These are phyloP conservation scores for Santalum album DNA, from an alignment of 164 flowering plant species.

Conservation along the genomic window DNA sequence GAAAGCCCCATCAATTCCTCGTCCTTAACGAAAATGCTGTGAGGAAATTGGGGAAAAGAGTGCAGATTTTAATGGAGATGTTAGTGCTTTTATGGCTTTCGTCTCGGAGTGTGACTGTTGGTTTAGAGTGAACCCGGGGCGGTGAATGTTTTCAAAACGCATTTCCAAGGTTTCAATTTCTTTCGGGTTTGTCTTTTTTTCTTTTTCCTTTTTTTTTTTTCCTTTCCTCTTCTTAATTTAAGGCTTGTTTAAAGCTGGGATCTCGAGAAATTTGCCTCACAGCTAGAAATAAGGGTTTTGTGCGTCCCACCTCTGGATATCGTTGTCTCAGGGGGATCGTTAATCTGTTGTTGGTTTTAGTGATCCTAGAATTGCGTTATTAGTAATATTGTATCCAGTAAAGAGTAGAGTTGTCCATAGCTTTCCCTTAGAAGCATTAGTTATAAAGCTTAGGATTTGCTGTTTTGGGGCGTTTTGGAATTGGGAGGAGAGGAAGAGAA, in stretches of 20 bases:
- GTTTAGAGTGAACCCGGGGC: background rate
- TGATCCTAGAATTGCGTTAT: no score
- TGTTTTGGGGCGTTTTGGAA: background rate
- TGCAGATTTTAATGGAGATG: background rate
- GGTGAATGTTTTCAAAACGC: conserved; percentile 1
- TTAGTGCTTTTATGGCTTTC: background rate
- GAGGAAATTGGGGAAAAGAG: background rate
- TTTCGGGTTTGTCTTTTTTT: background rate
- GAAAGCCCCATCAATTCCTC: background rate
- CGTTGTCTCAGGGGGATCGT: no score
- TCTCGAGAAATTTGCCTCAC: conserved; percentile 24
- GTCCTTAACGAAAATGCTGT: background rate
- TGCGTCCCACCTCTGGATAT: no score
- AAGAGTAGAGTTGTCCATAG: no score
- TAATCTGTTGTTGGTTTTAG: no score
- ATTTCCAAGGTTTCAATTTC: background rate
- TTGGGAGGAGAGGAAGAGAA: background rate
- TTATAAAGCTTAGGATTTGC: no score
- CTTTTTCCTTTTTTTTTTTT: no score
- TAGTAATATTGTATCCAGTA: no score
- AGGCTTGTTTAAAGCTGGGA: conserved; percentile 19
- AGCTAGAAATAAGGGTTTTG: no score
- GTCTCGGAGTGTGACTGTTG: background rate
- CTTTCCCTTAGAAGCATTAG: background rate
- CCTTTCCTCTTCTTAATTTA: conserved; percentile 1